Base-by-base conservation (phyloP, 23 red algal species). In the Gracilaria domingensis region DNA sequence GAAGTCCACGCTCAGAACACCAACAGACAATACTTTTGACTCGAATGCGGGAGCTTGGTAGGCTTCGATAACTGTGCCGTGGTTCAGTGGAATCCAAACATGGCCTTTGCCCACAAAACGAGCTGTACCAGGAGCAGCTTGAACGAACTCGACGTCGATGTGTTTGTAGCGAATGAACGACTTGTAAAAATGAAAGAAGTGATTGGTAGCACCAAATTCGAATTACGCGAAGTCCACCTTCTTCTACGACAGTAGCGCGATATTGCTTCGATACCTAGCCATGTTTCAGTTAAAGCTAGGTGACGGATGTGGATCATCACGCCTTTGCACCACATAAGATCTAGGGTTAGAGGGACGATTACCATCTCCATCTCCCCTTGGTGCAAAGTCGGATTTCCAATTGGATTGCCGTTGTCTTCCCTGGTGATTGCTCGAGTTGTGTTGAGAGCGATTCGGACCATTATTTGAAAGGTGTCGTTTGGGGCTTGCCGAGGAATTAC, bases 1-100 rank as follows among this genome's bases (percentile, higher is more conserved):
- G n/a, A n/a, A n/a, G n/a, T n/a, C n/a, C n/a, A n/a, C n/a, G n/a
- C n/a, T n/a, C n/a, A 65, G 51, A 23, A 84, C 30, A 62, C 80
- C 49, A 59, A 84, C 80, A 44, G 80, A 65, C 11, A 84, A 36
- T 38, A 84, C 66, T 13, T 65, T 84, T 11, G 55, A 32, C 9
- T 53, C 25, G 38, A 34, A 65, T n/a, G 35, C 50, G 8, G 57
- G 80, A 14, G 57, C 51, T 7, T 84, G 80, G 25, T 64, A 53
- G 58, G 51, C 16, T 32, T 59, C 47, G 9, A 16, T 25, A 65
- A 20, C 28, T 20, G 55, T 62, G 36, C 66, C 12, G 5, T 17
- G 9, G 25, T 32, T 16, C 58, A 34, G 53, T 9, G 1, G 0
- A 65, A 30, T 32, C 80, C 57, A 35, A 84, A 25, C 5, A 66